Conservation (phyloP, 2,329 filamentous ascomycete genomes). For the Raffaelea albimanens region DNA sequence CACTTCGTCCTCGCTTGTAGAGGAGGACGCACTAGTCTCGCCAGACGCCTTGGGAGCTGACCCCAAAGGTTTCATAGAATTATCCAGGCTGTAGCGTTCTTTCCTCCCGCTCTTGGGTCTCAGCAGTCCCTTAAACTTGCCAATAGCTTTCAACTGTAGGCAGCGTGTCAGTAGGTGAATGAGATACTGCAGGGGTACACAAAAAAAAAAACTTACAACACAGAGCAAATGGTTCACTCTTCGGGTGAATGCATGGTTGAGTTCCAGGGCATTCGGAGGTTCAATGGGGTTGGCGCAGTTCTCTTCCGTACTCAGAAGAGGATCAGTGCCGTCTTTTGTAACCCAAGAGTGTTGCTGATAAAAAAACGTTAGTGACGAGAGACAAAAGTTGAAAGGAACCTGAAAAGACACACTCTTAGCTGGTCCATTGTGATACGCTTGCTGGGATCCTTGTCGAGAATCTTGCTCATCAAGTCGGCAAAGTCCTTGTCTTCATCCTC, state of each 20-base stretch:
- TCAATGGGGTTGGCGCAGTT: slow-evolving; percentile 77
- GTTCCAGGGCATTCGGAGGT: slow-evolving; percentile 78
- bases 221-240: slow-evolving; percentile 81
- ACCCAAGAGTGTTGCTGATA: slow-evolving; percentile 84
- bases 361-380: not conserved
- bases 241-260: slow-evolving; percentile 81
- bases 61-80: no score
- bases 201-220: slow-evolving; percentile 49
- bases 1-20: slow-evolving; percentile 28
- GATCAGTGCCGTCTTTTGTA: slow-evolving; percentile 68
- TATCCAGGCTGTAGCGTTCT: no score
- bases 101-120: no score
- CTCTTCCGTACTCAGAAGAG: slow-evolving; percentile 69
- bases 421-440: slow-evolving; percentile 77
- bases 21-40: not conserved
- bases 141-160: slow-evolving; percentile 74
- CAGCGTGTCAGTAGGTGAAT: no score
- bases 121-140: slow-evolving; percentile 68
- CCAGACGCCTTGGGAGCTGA: slow-evolving; percentile 1
- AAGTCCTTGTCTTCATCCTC: slow-evolving; percentile 58
- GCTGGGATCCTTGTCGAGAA: slow-evolving; percentile 77
- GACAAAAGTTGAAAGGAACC: not conserved
- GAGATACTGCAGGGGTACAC: not conserved
- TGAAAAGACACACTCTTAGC: slow-evolving; percentile 54
- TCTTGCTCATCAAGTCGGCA: slow-evolving; percentile 58